Conservation (phyloP, 2,329 filamentous ascomycete species). For the Fusarium marasasianum region DNA sequence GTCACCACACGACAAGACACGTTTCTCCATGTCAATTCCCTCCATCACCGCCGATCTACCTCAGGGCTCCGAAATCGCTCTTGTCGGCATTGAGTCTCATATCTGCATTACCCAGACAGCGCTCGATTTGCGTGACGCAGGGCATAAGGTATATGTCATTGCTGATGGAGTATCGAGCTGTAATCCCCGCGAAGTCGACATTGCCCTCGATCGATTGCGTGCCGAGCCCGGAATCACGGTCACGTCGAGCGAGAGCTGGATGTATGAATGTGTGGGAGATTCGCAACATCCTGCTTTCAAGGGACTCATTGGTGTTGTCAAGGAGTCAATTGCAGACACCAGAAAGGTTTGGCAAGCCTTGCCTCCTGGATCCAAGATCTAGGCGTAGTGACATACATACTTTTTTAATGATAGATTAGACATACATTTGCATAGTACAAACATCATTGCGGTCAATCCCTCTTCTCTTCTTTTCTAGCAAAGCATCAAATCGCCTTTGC, state of each 20-base stretch:
- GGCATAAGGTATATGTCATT: conserved; percentile 85
- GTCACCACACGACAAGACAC: conserved; percentile 80
- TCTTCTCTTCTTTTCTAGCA: conserved; percentile 10
- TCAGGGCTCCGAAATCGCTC: conserved; percentile 67
- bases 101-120: conserved; percentile 95
- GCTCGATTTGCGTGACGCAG: conserved; percentile 78
- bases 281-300: conserved; percentile 78
- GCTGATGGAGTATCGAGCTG: conserved; percentile 91
- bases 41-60: conserved; percentile 60
- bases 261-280: conserved; percentile 92
- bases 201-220: conserved; percentile 81
- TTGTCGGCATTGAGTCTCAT: conserved; percentile 92
- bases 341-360: conserved; percentile 73
- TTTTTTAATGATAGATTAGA: not conserved
- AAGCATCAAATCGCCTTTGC: not conserved
- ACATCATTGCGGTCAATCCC: not conserved
- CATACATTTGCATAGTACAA: not conserved
- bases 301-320: conserved; percentile 78
- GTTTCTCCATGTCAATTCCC: conserved; percentile 87
- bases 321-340: conserved; percentile 77
- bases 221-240: conserved; percentile 76
- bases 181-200: conserved; percentile 80
- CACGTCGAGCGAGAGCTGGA: conserved; percentile 86
- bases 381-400: not conserved
- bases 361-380: conserved; percentile 66